These are phyloP conservation scores for Schizonepeta tenuifolia DNA, from an alignment of 257 asterid species.

Conservation along the genomic window DNA sequence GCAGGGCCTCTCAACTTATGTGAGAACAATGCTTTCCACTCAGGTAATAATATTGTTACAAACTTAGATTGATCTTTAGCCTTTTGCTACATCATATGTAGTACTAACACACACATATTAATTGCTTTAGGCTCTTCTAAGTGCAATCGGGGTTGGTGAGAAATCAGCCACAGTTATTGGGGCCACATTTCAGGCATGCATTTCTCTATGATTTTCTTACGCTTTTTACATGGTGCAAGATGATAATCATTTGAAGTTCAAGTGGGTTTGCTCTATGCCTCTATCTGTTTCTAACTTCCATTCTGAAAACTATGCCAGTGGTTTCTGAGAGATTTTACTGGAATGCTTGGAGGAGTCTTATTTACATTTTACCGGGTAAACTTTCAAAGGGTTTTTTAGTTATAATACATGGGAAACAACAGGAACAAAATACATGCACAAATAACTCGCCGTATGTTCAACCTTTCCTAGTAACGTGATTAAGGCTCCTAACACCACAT, in stretches of 20 bases:
- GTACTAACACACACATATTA: slow-evolving; percentile 7
- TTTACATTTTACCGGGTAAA: slow-evolving; percentile 93
- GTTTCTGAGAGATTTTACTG: slow-evolving; percentile 95
- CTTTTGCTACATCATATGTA: slow-evolving; percentile 14
- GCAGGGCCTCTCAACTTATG: slow-evolving; percentile 97
- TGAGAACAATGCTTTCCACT: slow-evolving; percentile 93
- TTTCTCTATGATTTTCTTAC: not conserved
- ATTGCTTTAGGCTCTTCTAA: slow-evolving; percentile 76
- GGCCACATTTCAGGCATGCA: slow-evolving; percentile 87
- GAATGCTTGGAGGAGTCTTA: slow-evolving; percentile 92
- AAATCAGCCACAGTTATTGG: slow-evolving; percentile 95
- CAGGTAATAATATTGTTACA: slow-evolving; percentile 53
- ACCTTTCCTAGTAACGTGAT: slow-evolving; percentile 18
- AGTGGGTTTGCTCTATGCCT: slow-evolving; percentile 8
- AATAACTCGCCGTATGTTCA: not conserved
- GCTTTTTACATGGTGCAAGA: slow-evolving; percentile 8
- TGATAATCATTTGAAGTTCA: slow-evolving; percentile 2
- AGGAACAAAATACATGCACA: not conserved
- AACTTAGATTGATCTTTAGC: not conserved
- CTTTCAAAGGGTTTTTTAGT: slow-evolving; percentile 10
- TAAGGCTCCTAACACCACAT: slow-evolving; percentile 9
- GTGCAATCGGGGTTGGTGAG: slow-evolving; percentile 99
- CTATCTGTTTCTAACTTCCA: not conserved
- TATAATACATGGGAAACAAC: slow-evolving; percentile 9
- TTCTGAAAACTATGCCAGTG: slow-evolving; percentile 57